Evolutionary conservation across 2,329 filamentous ascomycete species (phyloP).

Genomic region (Neurospora sp.): DNA sequence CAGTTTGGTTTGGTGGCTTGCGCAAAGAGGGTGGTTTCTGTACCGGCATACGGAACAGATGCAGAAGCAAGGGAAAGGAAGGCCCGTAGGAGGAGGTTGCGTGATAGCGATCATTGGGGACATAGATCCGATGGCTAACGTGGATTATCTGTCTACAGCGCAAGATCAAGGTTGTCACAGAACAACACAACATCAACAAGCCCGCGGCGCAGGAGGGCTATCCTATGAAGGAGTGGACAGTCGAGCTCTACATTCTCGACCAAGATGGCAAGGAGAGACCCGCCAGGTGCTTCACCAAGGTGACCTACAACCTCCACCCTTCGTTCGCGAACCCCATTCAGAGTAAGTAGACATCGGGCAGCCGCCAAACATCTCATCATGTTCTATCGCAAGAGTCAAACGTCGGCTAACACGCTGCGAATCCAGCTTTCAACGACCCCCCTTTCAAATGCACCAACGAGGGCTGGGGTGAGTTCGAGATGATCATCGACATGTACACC

Average conservation of each 20-base stretch:
- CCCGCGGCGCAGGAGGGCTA: conserved; percentile 76
- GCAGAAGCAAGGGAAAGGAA: conserved; percentile 1
- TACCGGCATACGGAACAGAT: neutral
- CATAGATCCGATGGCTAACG: conserved; percentile 4
- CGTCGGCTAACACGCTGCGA: conserved; percentile 9
- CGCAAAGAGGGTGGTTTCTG: neutral
- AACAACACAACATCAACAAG: conserved; percentile 78
- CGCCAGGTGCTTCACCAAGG: conserved; percentile 83
- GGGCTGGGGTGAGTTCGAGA: conserved; percentile 98
- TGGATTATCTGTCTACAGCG: conserved; percentile 48
- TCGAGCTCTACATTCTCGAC: conserved; percentile 75
- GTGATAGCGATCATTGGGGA: neutral
- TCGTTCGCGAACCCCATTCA: conserved; percentile 83
- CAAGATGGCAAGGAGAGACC: conserved; percentile 76
- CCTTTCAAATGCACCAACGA: conserved; percentile 89
- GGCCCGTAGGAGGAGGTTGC: neutral
- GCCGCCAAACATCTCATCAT: neutral
- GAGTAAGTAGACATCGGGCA: conserved; percentile 44
- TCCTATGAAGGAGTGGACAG: conserved; percentile 86
- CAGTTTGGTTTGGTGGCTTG: neutral
- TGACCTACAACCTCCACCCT: conserved; percentile 84
- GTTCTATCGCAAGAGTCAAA: neutral
- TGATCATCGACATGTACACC: conserved; percentile 73
- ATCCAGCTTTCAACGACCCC: conserved; percentile 63
- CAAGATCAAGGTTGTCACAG: conserved; percentile 83